phyloP scores from a whole-genome alignment of 768 basidiomycete genomes.

The Brasilioporus rufonigricans region DNA sequence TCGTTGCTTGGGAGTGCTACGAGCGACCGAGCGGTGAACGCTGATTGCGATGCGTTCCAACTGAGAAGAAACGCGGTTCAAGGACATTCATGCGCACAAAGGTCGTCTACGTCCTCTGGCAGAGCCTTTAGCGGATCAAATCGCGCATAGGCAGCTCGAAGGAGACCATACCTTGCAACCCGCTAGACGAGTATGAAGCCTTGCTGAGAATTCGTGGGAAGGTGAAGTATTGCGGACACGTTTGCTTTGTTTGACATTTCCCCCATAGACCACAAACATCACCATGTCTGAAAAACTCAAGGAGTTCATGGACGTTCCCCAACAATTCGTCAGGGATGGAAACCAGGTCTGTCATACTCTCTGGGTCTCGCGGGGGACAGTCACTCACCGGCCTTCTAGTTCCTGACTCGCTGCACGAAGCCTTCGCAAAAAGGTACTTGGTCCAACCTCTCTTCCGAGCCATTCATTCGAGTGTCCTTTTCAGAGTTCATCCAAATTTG shows the following conservation, averaged over 20 bases:
- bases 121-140: slow-evolving; percentile 3
- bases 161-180: slow-evolving; percentile 15
- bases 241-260: slow-evolving; percentile 21
- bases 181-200: neutral
- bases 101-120: slow-evolving; percentile 12
- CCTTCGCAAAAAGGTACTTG: slow-evolving; percentile 85
- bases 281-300: slow-evolving; percentile 88
- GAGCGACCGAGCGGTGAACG: slow-evolving; percentile 23
- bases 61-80: slow-evolving; percentile 36
- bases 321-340: slow-evolving; percentile 90
- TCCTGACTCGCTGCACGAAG: slow-evolving; percentile 96
- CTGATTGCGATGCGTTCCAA: slow-evolving; percentile 27
- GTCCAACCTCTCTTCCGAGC: neutral
- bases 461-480: slow-evolving; percentile 3
- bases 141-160: neutral
- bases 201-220: slow-evolving; percentile 28
- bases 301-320: slow-evolving; percentile 89
- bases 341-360: slow-evolving; percentile 63
- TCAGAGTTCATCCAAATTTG: slow-evolving; percentile 94
- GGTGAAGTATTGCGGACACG: slow-evolving; percentile 22
- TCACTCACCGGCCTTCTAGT: slow-evolving; percentile 47
- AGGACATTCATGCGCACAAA: slow-evolving; percentile 60
- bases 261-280: slow-evolving; percentile 17
- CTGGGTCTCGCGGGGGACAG: neutral
- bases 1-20: slow-evolving; percentile 10